Base-by-base conservation (phyloP, 2,329 filamentous ascomycete genomes). In the Colletotrichum somersetense region DNA sequence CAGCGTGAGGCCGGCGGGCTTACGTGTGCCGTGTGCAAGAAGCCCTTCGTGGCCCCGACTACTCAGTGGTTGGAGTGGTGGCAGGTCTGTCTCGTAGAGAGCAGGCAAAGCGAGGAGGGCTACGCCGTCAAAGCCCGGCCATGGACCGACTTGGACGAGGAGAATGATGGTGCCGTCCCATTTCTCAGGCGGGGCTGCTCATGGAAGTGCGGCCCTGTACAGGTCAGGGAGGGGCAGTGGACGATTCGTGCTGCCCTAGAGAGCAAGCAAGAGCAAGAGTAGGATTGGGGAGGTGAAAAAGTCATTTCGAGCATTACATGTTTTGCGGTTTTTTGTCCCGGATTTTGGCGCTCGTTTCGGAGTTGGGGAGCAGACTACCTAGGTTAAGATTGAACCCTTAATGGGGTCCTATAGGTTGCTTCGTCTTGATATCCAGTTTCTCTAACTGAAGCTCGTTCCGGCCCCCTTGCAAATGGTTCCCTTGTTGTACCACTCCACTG, bases 41-140 rank as follows among this genome's bases (percentile, higher is more conserved):
- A 84, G 38, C 77, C 78, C 11, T 84, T 88, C 5, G 80, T 89
- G 8, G 81, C 87, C 30, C 87, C 89, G 3, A 79, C 85, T 4
- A 82, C 86, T 0, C 85, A 89, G 76, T 92, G 90, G 90, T 80
- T 92, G 10, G 90, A 92, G 76, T 92, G 90, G 87, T 89, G 87
- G 78, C 83, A 87, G 69, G 66, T 72, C 8, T 72, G 70, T 40
- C 46, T 70, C 26, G 48, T 83, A 33, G 72, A 75, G 33, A 77
- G 75, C 16, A 73, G 10, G 65, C 33, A 30, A 30, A 44, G 2
- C 5, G 53, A 52, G 5, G 59, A 72, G 18, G 62, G 53, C 18
- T 50, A 65, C 20, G 56, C 66, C 57, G 52, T 73, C 18, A 62
- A 59, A 33, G 53, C 57, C 10, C 56, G 63, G 4, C 71, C 71